Evolutionary conservation across 306 rosid species (phyloP).

Genomic region (Ormosia semicastrata): DNA sequence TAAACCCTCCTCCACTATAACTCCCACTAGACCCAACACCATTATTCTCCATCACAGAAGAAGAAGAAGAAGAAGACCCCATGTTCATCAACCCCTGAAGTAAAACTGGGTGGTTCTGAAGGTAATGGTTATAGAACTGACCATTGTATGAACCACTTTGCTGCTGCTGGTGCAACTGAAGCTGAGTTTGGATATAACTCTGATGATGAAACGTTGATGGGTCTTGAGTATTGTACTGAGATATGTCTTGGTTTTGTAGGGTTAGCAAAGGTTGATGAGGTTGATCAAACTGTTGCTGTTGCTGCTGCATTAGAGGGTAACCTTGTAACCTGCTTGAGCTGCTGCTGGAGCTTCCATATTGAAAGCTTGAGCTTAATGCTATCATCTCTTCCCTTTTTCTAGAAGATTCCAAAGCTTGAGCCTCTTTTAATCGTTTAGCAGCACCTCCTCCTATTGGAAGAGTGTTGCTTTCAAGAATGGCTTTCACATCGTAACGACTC

Average conservation of each 20-base stretch:
- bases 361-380: conserved; percentile 47
- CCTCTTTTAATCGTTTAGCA: conserved; percentile 61
- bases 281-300: conserved; percentile 13
- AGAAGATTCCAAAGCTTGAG: conserved; percentile 60
- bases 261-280: conserved; percentile 47
- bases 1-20: conserved; percentile 16
- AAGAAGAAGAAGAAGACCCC: conserved; percentile 36
- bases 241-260: conserved; percentile 55
- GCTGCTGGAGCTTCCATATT: conserved; percentile 30
- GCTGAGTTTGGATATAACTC: conserved; percentile 57
- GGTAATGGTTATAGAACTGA: conserved; percentile 39
- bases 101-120: conserved; percentile 65
- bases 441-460: conserved; percentile 78
- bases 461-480: conserved; percentile 64
- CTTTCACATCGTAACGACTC: conserved; percentile 70
- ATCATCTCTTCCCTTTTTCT: conserved; percentile 62
- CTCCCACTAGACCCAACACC: conserved; percentile 27
- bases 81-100: conserved; percentile 62
- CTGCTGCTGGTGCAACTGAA: conserved; percentile 54
- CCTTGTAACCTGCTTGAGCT: conserved; percentile 29
- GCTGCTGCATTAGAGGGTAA: conserved; percentile 46
- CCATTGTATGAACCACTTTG: conserved; percentile 26
- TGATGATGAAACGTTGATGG: conserved; percentile 43
- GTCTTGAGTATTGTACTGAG: conserved; percentile 37
- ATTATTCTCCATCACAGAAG: conserved; percentile 36